These are phyloP conservation scores for Diaporthe sp. DNA, from an alignment of 2,329 filamentous ascomycete genomes.

Conservation along the genomic window DNA sequence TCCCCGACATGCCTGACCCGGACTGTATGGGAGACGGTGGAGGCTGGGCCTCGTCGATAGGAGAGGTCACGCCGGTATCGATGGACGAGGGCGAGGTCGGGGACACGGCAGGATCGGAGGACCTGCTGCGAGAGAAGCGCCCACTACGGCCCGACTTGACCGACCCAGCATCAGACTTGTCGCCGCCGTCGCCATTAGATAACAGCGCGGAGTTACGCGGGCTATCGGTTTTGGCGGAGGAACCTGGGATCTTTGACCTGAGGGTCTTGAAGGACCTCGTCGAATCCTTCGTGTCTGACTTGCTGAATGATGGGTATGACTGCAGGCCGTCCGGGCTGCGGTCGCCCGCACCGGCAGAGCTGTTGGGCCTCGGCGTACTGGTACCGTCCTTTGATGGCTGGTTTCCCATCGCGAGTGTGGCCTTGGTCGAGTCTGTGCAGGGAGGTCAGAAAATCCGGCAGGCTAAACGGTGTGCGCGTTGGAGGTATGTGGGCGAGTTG, in stretches of 20 bases:
- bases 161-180: conserved; percentile 82
- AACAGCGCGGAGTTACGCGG: conserved; percentile 82
- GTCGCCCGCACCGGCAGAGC: conserved; percentile 58
- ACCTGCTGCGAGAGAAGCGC: conserved; percentile 61
- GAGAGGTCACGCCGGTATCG: conserved; percentile 59
- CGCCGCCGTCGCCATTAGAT: conserved; percentile 70
- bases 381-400: conserved; percentile 75
- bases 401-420: conserved; percentile 75
- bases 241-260: conserved; percentile 89
- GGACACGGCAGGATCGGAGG: conserved; percentile 58
- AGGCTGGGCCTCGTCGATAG: conserved; percentile 66
- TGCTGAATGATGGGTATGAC: conserved; percentile 91
- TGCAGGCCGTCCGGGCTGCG: conserved; percentile 72
- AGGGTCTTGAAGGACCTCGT: conserved; percentile 87
- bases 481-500: conserved; percentile 51
- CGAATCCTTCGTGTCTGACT: conserved; percentile 94
- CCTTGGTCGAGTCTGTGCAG: conserved; percentile 42
- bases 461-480: conserved; percentile 52
- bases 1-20: conserved; percentile 77
- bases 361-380: conserved; percentile 65
- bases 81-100: conserved; percentile 58
- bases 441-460: conserved; percentile 44
- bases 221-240: conserved; percentile 77
- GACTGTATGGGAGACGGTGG: conserved; percentile 93
- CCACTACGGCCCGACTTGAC: conserved; percentile 78